Evolutionary conservation across 331 rosid genomes (phyloP), one percentile per base, ranked within the genome.

Genomic region (Erythrophleum ivorense): DNA sequence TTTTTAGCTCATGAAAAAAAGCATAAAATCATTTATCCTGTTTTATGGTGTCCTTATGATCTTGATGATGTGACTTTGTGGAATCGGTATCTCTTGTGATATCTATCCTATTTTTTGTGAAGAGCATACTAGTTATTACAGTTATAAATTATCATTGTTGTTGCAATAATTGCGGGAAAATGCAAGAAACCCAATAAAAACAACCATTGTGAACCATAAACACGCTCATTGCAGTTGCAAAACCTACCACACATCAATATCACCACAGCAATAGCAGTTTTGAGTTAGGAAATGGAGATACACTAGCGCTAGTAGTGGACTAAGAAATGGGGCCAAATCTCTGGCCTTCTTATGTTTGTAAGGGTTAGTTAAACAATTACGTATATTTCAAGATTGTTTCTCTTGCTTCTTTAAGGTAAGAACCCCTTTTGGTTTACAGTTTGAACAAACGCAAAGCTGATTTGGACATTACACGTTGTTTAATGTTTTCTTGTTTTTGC

Each of bases 21-120:
- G 43, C 41, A 52, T 34, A 4, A 73, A 34, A 53, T 29, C 69
- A 64, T 62, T 38, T 7, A 77, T 65, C 60, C 24, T 64, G 74
- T 38, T 45, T 2, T 6, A 41, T 40, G 48, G 46, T 5, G 7
- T 76, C 12, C 45, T 46, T 21, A 16, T 60, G 45, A 60, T 53
- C 71, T 62, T 62, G 21, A 31, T 76, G 72, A 15, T 40, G 40
- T 59, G 12, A 65, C 57, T 10, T 34, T 34, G 40, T 78, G 64
- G 52, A 50, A 64, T n/a, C 7, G 21, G 38, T n/a, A 21, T 34
- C 49, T 77, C 34, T 43, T 34, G 24, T 10, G 65, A 24, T 29
- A 29, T 60, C 67, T 29, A 12, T 31, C 7, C 15, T 64, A 3
- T 77, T 77, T 49, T 7, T 77, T 59, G 45, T 75, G 73, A 14